Percentiles rank a stretch among this genome's conserved stretches.
Evolutionary conservation across 2,329 filamentous ascomycete species (phyloP).

Genomic region (Acrocalymma vagum): DNA sequence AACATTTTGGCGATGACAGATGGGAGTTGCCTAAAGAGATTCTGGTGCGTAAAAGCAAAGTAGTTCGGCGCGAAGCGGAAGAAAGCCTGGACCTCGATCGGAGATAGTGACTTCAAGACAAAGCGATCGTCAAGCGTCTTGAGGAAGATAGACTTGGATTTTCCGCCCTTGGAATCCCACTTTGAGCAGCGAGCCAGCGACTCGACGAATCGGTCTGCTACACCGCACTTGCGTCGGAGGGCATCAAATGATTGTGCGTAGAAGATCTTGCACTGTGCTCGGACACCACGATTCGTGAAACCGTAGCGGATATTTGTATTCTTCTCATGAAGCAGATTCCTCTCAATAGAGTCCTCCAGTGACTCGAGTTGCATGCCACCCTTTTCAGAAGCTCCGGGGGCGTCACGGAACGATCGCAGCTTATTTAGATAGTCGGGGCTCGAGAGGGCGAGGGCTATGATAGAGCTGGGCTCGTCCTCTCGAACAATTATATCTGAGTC

Average conservation of each 20-base stretch:
- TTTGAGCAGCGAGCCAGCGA: slow-evolving; percentile 94
- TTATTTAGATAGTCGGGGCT: slow-evolving; percentile 88
- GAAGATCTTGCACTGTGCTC: slow-evolving; percentile 98
- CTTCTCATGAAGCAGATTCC: slow-evolving; percentile 81
- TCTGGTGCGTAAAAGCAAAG: slow-evolving; percentile 96
- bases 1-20: slow-evolving; percentile 99
- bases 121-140: slow-evolving; percentile 96
- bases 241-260: slow-evolving; percentile 98
- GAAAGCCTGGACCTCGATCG: slow-evolving; percentile 92
- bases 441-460: slow-evolving; percentile 91
- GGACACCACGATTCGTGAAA: slow-evolving; percentile 91
- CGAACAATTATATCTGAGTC: slow-evolving; percentile 97
- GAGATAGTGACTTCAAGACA: slow-evolving; percentile 88
- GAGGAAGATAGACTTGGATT: slow-evolving; percentile 96
- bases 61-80: slow-evolving; percentile 95
- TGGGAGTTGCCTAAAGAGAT: slow-evolving; percentile 89
- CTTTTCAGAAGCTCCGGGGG: slow-evolving; percentile 25
- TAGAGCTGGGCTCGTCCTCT: slow-evolving; percentile 95
- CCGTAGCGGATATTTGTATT: slow-evolving; percentile 96
- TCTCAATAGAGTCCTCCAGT: slow-evolving; percentile 79
- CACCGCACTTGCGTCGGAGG: slow-evolving; percentile 88
- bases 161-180: slow-evolving; percentile 97
- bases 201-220: slow-evolving; percentile 92
- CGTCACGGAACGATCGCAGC: slow-evolving; percentile 69
- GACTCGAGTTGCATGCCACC: slow-evolving; percentile 29